These are phyloP conservation scores for Didymella pomorum DNA, from an alignment of 2,329 filamentous ascomycete genomes.

Conservation along the genomic window DNA sequence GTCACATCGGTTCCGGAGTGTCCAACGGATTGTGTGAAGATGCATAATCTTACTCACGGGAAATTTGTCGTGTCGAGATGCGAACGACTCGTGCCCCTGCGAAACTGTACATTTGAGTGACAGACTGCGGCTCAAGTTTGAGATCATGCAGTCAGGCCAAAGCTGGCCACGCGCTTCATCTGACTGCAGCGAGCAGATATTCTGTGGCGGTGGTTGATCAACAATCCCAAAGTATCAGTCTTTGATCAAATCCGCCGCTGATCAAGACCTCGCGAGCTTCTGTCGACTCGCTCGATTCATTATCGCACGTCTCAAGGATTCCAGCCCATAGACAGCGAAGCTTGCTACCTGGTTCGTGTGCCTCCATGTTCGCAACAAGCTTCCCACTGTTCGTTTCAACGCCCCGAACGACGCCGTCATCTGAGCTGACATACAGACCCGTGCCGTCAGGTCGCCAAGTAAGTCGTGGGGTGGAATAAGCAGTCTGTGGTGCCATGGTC, in stretches of 20 bases:
- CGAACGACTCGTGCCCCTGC: background rate
- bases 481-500: constrained; percentile 69
- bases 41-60: background rate
- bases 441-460: constrained; percentile 68
- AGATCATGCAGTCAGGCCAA: background rate
- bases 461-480: constrained; percentile 68
- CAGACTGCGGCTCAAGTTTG: background rate
- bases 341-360: constrained; percentile 66
- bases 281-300: constrained; percentile 20
- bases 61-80: background rate
- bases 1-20: background rate
- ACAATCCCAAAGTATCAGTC: constrained; percentile 63
- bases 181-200: background rate
- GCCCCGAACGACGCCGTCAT: constrained; percentile 69
- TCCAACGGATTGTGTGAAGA: constrained; percentile 1
- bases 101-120: background rate
- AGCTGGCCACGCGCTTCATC: background rate
- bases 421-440: constrained; percentile 70
- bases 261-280: constrained; percentile 62
- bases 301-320: constrained; percentile 40
- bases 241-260: constrained; percentile 71
- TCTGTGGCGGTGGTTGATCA: background rate
- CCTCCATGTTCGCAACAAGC: constrained; percentile 60
- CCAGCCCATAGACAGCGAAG: constrained; percentile 67
- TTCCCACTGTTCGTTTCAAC: constrained; percentile 67